These are phyloP conservation scores for Podaxis sp. DNA, from an alignment of 768 basidiomycete species.

Conservation along the genomic window DNA sequence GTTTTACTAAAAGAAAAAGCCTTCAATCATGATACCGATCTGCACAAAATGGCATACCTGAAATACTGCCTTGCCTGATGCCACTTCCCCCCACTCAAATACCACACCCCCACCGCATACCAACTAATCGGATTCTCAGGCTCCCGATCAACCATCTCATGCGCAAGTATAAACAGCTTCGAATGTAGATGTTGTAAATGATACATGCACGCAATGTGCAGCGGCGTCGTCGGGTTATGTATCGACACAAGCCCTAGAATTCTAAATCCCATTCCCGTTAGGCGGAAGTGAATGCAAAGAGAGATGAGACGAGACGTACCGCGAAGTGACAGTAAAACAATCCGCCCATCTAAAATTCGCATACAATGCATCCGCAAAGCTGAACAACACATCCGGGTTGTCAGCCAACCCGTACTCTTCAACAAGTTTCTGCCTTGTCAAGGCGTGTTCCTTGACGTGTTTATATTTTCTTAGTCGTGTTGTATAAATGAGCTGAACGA, in stretches of 20 bases:
- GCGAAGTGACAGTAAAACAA: slow-evolving; percentile 83
- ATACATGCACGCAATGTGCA: slow-evolving; percentile 98
- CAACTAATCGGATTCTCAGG: slow-evolving; percentile 92
- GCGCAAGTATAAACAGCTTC: slow-evolving; percentile 92
- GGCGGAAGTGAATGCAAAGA: neutral
- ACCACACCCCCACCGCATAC: slow-evolving; percentile 99
- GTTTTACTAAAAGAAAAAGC: slow-evolving; percentile 66
- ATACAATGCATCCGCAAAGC: slow-evolving; percentile 89
- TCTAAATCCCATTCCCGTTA: slow-evolving; percentile 35
- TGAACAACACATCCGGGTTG: slow-evolving; percentile 90
- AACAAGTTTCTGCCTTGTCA: slow-evolving; percentile 75
- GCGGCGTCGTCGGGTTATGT: slow-evolving; percentile 85
- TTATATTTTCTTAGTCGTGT: slow-evolving; percentile 89
- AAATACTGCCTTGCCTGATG: slow-evolving; percentile 91
- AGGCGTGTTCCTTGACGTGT: slow-evolving; percentile 77
- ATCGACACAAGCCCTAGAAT: slow-evolving; percentile 83
- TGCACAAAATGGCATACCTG: slow-evolving; percentile 42
- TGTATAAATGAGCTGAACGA: slow-evolving; percentile 91
- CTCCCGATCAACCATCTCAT: slow-evolving; percentile 92
- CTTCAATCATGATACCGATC: neutral
- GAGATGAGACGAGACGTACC: slow-evolving; percentile 44
- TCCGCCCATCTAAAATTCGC: slow-evolving; percentile 90
- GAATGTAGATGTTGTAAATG: slow-evolving; percentile 91
- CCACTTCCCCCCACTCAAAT: slow-evolving; percentile 85
- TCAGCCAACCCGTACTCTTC: slow-evolving; percentile 83